Base-by-base conservation (phyloP, 176 grass and related monocot species). In the Oryza rufipogon region DNA sequence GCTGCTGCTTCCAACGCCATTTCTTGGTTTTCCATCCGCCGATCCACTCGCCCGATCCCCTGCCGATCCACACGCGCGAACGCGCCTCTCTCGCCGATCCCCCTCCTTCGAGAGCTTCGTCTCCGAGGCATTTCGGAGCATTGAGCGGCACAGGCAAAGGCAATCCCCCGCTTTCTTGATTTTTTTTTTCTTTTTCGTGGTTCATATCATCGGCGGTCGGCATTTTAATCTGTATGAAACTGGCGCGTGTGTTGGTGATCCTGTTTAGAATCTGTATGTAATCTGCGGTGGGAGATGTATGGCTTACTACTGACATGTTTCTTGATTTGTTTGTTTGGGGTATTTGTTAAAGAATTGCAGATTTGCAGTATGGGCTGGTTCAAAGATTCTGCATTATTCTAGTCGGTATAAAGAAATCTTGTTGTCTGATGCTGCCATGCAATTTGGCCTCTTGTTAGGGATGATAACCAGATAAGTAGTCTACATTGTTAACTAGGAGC, bases 301-400 rank as follows among this genome's bases (percentile, higher is more conserved):
- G 32, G 66, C 30, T 81, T 47, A 15, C 19, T 5, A 10, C 42
- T 44, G 10, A 9, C 42, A 11, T 44, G 42, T 77, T 85, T 61
- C 22, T 84, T 38, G 71, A 38, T 75, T 84, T 66, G 17, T 32
- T 32, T 32, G 30, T 32, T 58, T 4, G 41, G 16, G 44, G 33
- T 84, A 34, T 77, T 84, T 84, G n/a, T 84, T 84, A 41, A 60
- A 84, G 76, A 58, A 15, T 25, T 71, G 33, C 46, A 25, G 32
- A 58, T 10, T 25, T 71, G 33, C 46, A 25, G 32, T 17, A 22
- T 70, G 52, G 52, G 52, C 52, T 58, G 52, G 16, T 58, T 58
- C 6, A 58, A 34, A 51, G 68, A 51, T 70, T 39, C 45, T 39
- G 9, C 30, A 41, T 12, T 76, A 25, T 66, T 48, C 74, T 58